phyloP scores from a whole-genome alignment of 106 monocot genomes.

The Dioscorea dumetorum region DNA sequence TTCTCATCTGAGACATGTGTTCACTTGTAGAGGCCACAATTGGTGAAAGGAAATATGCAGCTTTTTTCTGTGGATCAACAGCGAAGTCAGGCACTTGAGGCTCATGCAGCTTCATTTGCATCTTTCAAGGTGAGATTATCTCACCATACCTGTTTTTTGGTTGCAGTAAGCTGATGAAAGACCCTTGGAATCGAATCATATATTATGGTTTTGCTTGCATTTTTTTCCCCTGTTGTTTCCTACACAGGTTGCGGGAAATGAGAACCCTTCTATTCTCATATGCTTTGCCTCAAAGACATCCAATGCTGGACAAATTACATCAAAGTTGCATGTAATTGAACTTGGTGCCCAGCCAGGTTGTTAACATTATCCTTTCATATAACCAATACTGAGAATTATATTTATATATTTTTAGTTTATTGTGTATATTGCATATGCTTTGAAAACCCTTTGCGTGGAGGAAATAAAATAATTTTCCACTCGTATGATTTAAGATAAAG shows the following conservation, averaged over 20 bases:
- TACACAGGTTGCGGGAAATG: constrained; percentile 70
- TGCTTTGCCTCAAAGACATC: constrained; percentile 88
- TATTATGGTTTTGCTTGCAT: too few relatives aligned
- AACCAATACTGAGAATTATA: neutral
- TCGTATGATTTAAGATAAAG: too few relatives aligned
- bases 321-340: constrained; percentile 98
- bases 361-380: neutral
- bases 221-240: neutral
- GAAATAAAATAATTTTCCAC: too few relatives aligned
- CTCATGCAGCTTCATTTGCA: constrained; percentile 97
- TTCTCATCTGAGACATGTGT: neutral
- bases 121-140: constrained; percentile 60
- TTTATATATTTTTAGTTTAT: neutral
- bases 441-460: too few relatives aligned
- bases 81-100: constrained; percentile 97
- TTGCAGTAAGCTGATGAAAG: neutral
- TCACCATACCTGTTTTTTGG: constrained; percentile 2
- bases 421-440: too few relatives aligned
- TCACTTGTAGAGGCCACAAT: constrained; percentile 72
- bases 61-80: constrained; percentile 99
- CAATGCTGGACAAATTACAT: constrained; percentile 90
- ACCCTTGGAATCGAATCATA: too few relatives aligned
- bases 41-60: constrained; percentile 98
- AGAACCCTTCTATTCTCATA: constrained; percentile 83
- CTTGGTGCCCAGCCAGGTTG: constrained; percentile 96